A percentile compares a stretch with the other conserved stretches of the same genome.
Evolutionary conservation across 345 rosid species (phyloP).

Genomic region (Triadica sebifera): DNA sequence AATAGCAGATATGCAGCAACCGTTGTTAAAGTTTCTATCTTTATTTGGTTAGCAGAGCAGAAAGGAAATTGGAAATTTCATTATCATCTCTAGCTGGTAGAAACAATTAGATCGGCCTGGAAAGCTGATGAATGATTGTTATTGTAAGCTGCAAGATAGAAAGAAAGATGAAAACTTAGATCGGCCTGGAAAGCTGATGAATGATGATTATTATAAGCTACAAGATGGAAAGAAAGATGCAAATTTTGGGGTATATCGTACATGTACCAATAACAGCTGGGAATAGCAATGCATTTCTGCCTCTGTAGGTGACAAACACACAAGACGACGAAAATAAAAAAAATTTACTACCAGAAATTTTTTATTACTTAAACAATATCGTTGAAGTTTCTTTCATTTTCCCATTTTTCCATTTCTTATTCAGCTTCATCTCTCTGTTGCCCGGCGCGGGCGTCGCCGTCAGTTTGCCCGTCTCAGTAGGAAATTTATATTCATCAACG

Average conservation of each 20-base stretch:
- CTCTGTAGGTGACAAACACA: slow-evolving; percentile 5
- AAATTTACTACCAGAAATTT: too few species aligned
- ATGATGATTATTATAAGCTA: too few species aligned
- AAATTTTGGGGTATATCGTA: background rate
- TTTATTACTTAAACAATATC: too few species aligned
- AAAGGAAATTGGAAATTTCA: too few species aligned
- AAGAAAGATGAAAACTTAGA: too few species aligned
- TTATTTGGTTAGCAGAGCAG: too few species aligned
- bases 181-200: background rate
- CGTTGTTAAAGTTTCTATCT: too few species aligned
- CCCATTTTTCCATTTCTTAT: background rate
- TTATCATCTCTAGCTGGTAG: background rate
- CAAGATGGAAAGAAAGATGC: background rate
- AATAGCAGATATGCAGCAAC: too few species aligned
- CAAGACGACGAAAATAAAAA: background rate
- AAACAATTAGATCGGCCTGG: background rate
- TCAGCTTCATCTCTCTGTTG: background rate
- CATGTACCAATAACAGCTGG: slow-evolving; percentile 12
- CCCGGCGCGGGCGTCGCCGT: background rate
- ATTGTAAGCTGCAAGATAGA: too few species aligned
- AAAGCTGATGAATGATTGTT: background rate
- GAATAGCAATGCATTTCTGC: slow-evolving; percentile 8
- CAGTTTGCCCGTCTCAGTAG: background rate
- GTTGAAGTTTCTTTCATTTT: too few species aligned
- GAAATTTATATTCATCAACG: background rate